Base-by-base conservation (phyloP, 2,329 filamentous ascomycete genomes). In the Hypoxylon sp. region DNA sequence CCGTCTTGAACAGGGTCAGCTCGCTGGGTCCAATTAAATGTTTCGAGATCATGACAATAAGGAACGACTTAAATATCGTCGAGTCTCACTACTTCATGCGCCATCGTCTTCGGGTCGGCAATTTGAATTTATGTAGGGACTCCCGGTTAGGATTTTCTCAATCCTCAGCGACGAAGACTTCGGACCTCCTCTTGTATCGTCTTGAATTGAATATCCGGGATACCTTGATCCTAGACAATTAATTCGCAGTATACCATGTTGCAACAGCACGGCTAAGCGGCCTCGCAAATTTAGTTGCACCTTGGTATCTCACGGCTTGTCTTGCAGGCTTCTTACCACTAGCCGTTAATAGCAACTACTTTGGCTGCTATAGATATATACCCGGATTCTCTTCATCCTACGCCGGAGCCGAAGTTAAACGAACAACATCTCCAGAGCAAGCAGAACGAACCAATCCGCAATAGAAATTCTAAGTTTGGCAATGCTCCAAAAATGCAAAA, bases 1-100 rank as follows among this genome's bases (percentile, higher is more conserved):
- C 67, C 67, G 67, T 59, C 60, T 50, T 26, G n/a, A 31, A 59
- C 26, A 67, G 33, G 52, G 48, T 37, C 35, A 3, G 42, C 26
- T 31, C 24, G n/a, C 10, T 5, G 22, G 39, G 5, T 39, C 63
- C 51, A 62, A 61, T 66, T 22, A 54, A 2, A 57, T 14, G 17
- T 9, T 11, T n/a, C 11, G 19, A 52, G 29, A 58, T 62, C 46
- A 59, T 57, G 59, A 57, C 6, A 13, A 52, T 42, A 5, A 39
- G 35, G 31, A 53, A 14, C 47, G 33, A 33, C 58, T 48, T 39
- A 9, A 42, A 51, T 48, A 46, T 51, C 17, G 44, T 44, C 42
- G 33, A 46, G 63, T 61, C 51, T 57, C 57, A 35, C 58, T 29
- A 52, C 46, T n/a, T 52, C 63, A 54, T n/a, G 31, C 54, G 44